Evolutionary conservation across 306 rosid species (phyloP).

Genomic region (Citrullus amarus): DNA sequence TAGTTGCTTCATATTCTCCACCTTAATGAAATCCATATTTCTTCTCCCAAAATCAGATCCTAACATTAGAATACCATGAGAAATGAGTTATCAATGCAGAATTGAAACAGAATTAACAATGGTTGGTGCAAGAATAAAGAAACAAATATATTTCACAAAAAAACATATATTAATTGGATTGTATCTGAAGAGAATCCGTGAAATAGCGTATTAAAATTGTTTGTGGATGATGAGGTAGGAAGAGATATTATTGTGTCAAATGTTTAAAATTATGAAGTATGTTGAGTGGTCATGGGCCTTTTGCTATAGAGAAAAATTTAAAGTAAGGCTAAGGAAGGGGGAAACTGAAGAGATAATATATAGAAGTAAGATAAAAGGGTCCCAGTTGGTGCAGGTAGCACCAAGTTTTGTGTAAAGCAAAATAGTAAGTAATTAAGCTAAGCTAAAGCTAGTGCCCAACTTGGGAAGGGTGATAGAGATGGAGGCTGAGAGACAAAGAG

Average conservation of each 20-base stretch:
- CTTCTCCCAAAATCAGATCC: too few relatives aligned
- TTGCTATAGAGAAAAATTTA: neutral
- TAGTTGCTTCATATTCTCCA: neutral
- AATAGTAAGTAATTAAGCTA: neutral
- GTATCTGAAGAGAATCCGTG: neutral
- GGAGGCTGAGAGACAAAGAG: neutral
- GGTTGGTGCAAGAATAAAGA: neutral
- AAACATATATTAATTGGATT: neutral
- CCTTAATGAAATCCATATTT: neutral
- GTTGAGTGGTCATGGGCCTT: neutral
- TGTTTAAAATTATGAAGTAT: neutral
- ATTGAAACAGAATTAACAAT: neutral
- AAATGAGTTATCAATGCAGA: neutral
- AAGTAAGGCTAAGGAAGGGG: neutral
- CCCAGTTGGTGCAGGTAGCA: neutral
- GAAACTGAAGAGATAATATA: neutral
- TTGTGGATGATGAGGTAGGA: conserved; percentile 2
- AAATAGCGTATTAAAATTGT: neutral
- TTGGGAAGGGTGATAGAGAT: neutral
- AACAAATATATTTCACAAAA: neutral
- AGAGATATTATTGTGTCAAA: neutral
- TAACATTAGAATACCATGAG: neutral
- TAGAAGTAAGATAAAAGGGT: neutral
- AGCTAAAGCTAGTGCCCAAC: neutral
- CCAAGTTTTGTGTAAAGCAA: neutral